These are phyloP conservation scores for Ceriops decandra DNA, from an alignment of 345 rosid species.

Conservation along the genomic window DNA sequence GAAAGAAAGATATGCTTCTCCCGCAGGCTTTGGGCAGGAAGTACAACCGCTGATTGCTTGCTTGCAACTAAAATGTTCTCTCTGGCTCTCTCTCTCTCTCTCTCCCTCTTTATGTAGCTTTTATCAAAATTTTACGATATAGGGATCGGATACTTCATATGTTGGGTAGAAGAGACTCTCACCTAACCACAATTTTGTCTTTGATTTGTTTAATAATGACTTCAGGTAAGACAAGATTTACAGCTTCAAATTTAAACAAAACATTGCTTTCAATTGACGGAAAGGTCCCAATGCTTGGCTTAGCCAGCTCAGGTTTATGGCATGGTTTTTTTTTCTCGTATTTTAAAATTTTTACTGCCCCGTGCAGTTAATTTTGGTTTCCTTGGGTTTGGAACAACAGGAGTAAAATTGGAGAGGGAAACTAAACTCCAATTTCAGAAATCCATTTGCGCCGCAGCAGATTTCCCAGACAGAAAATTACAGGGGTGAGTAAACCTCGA, in stretches of 20 bases:
- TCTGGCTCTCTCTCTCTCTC: no score
- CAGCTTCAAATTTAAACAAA: background rate
- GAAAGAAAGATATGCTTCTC: background rate
- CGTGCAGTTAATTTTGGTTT: background rate
- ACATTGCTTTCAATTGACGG: background rate
- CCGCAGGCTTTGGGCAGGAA: no score
- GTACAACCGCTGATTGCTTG: background rate
- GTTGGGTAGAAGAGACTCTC: slow-evolving; percentile 11
- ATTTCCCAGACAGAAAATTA: background rate
- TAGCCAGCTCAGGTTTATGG: slow-evolving; percentile 27
- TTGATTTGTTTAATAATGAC: background rate
- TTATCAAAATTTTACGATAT: no score
- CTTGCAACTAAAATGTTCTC: background rate
- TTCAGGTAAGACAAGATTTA: background rate
- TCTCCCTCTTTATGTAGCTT: background rate
- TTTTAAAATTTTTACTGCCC: background rate
- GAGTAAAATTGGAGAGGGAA: background rate
- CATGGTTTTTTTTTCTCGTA: no score
- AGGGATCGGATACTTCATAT: background rate
- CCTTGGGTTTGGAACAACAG: background rate
- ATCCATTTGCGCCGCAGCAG: background rate
- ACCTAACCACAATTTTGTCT: background rate
- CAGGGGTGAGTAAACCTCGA: background rate
- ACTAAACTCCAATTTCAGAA: background rate
- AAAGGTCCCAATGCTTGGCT: background rate